Conservation (phyloP, 768 basidiomycete species). For the Pleurotus sapidus region DNA sequence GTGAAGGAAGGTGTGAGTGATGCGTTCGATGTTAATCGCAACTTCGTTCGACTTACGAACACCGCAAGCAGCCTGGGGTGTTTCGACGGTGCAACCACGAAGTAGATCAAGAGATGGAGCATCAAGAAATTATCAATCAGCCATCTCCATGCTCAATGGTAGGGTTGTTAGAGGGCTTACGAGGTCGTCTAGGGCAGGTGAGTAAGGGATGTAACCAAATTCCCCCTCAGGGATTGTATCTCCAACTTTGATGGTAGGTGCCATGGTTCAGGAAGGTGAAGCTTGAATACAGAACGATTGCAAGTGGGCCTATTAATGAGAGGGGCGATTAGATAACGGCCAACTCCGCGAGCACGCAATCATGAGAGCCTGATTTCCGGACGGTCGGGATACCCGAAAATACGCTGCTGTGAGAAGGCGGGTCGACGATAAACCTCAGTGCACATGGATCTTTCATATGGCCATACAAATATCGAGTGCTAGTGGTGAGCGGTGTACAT, state of each 20-base stretch:
- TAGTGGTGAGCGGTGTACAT: background rate
- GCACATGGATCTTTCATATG: background rate
- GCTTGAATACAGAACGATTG: background rate
- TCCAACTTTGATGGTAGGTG: slow-evolving; percentile 45
- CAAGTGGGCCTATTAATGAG: background rate
- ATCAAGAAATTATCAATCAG: background rate
- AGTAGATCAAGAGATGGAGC: background rate
- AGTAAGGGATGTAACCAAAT: slow-evolving; percentile 57
- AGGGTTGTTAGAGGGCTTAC: slow-evolving; percentile 30
- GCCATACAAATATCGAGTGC: background rate
- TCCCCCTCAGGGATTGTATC: slow-evolving; percentile 43
- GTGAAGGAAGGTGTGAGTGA: no score
- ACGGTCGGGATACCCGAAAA: background rate
- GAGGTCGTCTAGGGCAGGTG: slow-evolving; percentile 58
- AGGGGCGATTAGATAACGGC: slow-evolving; percentile 4
- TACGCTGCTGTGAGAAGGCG: background rate
- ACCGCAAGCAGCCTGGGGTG: slow-evolving; percentile 56
- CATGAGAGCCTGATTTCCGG: slow-evolving; percentile 5
- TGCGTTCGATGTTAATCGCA: no score
- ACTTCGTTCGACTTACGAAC: slow-evolving; percentile 43
- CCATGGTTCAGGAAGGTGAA: slow-evolving; percentile 15
- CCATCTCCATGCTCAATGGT: background rate
- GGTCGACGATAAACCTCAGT: background rate
- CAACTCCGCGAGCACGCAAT: slow-evolving; percentile 4
- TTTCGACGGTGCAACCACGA: background rate